A percentile compares a stretch with the other conserved stretches of the same genome.
Evolutionary conservation across 2,329 filamentous ascomycete species (phyloP).

Genomic region (Stagonosporopsis rhizophila): DNA sequence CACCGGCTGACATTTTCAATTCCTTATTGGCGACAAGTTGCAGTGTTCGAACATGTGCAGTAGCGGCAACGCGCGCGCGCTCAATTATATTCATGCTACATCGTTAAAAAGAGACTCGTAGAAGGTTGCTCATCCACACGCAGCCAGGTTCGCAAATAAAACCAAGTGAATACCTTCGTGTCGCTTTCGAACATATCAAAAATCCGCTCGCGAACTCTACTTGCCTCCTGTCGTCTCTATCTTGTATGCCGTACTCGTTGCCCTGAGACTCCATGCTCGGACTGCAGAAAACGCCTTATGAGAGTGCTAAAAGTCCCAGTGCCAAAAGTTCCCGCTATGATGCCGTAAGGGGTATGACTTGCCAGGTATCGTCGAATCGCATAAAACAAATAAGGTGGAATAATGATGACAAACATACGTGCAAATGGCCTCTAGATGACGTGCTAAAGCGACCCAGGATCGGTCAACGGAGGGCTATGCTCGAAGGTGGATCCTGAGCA

Average conservation of each 20-base stretch:
- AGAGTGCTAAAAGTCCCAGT: slow-evolving; percentile 29
- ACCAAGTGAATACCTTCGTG: slow-evolving; percentile 26
- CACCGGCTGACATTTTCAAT: not conserved
- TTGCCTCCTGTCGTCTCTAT: slow-evolving; percentile 10
- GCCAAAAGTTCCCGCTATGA: slow-evolving; percentile 44
- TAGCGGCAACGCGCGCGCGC: slow-evolving; percentile 2
- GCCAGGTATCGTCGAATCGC: slow-evolving; percentile 42
- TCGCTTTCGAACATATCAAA: slow-evolving; percentile 25
- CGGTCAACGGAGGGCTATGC: slow-evolving; percentile 6
- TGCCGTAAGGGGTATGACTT: slow-evolving; percentile 50
- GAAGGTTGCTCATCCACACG: slow-evolving; percentile 23
- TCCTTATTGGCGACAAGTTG: too few species aligned
- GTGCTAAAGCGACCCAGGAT: slow-evolving; percentile 21
- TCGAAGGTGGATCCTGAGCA: slow-evolving; percentile 18
- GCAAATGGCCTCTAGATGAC: slow-evolving; percentile 32
- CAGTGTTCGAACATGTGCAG: not conserved
- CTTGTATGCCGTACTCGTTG: slow-evolving; percentile 11
- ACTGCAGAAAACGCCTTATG: slow-evolving; percentile 15
- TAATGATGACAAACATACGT: slow-evolving; percentile 27
- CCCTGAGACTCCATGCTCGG: slow-evolving; percentile 11
- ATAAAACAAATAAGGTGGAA: slow-evolving; percentile 34
- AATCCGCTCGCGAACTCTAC: slow-evolving; percentile 13
- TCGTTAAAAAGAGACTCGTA: slow-evolving; percentile 28
- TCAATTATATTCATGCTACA: slow-evolving; percentile 37
- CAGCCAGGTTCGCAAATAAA: slow-evolving; percentile 31